Evolutionary conservation across 805 yeast genomes (phyloP).

Genomic region (Crinitomyces ghanaensis): DNA sequence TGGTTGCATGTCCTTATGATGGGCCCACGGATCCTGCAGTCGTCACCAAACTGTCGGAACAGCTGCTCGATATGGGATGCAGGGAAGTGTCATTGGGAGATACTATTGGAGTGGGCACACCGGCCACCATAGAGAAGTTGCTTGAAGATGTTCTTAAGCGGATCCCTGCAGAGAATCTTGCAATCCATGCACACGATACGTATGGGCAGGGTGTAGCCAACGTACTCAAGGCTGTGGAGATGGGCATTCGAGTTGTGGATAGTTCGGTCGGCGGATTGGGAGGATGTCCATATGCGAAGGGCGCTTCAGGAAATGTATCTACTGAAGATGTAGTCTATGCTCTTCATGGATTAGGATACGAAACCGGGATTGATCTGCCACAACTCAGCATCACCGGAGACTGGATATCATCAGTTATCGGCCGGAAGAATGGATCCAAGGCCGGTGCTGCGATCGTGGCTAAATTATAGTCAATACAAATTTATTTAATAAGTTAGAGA

Average conservation of each 20-base stretch:
- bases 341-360: conserved; percentile 21
- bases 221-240: conserved; percentile 21
- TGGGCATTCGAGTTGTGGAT: conserved; percentile 23
- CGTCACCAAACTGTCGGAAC: conserved; percentile 21
- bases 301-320: conserved; percentile 25
- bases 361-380: conserved; percentile 21
- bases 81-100: conserved; percentile 26
- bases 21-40: conserved; percentile 21
- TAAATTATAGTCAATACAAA: conserved; percentile 5
- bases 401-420: conserved; percentile 19
- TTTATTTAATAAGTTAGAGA: background rate
- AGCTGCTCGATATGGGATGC: conserved; percentile 23
- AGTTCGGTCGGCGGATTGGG: conserved; percentile 25
- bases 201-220: conserved; percentile 27
- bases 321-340: conserved; percentile 25
- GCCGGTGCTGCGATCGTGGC: conserved; percentile 21
- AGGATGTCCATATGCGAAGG: conserved; percentile 27
- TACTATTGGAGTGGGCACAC: conserved; percentile 26
- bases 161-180: conserved; percentile 17
- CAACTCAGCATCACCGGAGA: conserved; percentile 18
- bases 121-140: conserved; percentile 19
- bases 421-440: conserved; percentile 19
- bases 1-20: conserved; percentile 25
- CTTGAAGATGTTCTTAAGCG: conserved; percentile 15
- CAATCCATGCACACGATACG: conserved; percentile 26